A percentile compares a stretch with the other conserved stretches of the same genome.
These are phyloP conservation scores for Thinopyrum elongatum DNA, from an alignment of 176 grass and related monocot genomes.

Conservation along the genomic window DNA sequence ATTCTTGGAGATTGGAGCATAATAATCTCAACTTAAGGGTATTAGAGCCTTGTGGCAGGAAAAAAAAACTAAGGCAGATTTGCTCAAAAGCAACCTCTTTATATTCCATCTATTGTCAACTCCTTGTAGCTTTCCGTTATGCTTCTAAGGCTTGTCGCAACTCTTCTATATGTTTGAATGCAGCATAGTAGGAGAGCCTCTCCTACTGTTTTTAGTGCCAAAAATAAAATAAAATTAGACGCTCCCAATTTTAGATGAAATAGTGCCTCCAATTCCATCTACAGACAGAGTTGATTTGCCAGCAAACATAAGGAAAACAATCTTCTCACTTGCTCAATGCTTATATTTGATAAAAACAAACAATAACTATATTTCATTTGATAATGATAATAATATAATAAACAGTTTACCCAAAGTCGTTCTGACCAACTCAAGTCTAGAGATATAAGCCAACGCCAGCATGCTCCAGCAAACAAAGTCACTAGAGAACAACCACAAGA, in stretches of 20 bases:
- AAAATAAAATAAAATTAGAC: not conserved
- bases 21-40: not conserved
- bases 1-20: not conserved
- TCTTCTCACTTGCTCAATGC: not conserved
- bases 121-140: not conserved
- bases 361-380: not conserved
- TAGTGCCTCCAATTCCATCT: not conserved
- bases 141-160: not conserved
- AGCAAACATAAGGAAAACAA: not conserved
- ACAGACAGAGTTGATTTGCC: not conserved
- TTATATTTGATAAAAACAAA: not conserved
- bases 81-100: not conserved
- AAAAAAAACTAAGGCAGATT: not conserved
- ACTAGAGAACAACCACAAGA: not conserved
- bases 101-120: not conserved
- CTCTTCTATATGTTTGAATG: not conserved
- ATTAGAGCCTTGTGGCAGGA: not conserved
- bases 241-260: not conserved
- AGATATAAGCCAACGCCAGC: not conserved
- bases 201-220: not conserved
- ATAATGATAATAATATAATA: not conserved
- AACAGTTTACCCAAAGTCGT: not conserved
- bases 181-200: not conserved
- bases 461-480: not conserved
- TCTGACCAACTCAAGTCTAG: not conserved